Percentiles rank a stretch among this genome's conserved stretches.
phyloP scores from a whole-genome alignment of 306 rosid species.

The Fragaria ananassa region DNA sequence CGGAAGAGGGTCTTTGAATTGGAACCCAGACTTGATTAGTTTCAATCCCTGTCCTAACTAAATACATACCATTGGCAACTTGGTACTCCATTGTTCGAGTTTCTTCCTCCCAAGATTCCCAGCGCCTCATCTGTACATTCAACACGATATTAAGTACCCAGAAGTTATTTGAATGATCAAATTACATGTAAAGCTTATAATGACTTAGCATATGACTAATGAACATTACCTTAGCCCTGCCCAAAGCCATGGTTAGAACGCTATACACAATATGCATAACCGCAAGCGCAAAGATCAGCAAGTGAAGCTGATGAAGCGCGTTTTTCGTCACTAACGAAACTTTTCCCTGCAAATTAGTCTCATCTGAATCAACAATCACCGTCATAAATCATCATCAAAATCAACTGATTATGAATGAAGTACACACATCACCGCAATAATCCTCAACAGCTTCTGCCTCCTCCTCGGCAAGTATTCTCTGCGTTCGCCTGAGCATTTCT shows the following conservation, averaged over 20 bases:
- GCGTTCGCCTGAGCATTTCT: not conserved
- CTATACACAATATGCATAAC: constrained; percentile 39
- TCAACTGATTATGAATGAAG: not conserved
- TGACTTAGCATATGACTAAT: not conserved
- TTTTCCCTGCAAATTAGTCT: constrained; percentile 35
- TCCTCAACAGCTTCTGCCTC: constrained; percentile 11
- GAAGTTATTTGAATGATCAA: not conserved
- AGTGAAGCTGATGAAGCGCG: constrained; percentile 39
- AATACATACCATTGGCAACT: constrained; percentile 42
- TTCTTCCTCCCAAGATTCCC: constrained; percentile 44
- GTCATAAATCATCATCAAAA: not conserved
- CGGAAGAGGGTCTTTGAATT: not conserved
- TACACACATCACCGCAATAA: constrained; percentile 25
- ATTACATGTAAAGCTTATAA: not conserved
- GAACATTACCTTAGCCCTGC: constrained; percentile 37
- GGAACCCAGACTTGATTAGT: not conserved
- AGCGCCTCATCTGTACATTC: constrained; percentile 32
- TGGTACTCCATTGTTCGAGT: constrained; percentile 40
- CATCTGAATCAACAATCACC: not conserved
- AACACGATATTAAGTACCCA: not conserved
- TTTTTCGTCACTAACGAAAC: constrained; percentile 28
- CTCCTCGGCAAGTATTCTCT: constrained; percentile 20
- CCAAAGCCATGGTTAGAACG: constrained; percentile 36
- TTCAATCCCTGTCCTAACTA: not conserved
- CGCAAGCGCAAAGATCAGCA: constrained; percentile 38